These are phyloP conservation scores for Gossypium trilobum DNA, from an alignment of 441 rosid genomes.

Conservation along the genomic window DNA sequence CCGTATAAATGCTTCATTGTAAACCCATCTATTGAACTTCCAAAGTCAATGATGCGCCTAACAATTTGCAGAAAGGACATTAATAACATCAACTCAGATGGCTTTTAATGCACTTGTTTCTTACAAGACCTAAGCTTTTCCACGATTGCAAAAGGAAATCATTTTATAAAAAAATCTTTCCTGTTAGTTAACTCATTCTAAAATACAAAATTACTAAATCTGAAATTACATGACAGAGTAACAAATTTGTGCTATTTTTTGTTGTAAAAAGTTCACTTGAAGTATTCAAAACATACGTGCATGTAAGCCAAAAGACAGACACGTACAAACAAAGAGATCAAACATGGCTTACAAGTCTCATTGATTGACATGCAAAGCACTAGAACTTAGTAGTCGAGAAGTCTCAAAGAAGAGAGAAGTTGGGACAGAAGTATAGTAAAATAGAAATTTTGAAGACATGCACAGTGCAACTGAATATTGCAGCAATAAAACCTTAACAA, in stretches of 20 bases:
- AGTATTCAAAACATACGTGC: background rate
- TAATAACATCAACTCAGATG: background rate
- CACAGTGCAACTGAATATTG: background rate
- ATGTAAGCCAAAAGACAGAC: background rate
- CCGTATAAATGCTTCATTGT: constrained; percentile 78
- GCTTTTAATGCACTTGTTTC: background rate
- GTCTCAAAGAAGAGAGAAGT: background rate
- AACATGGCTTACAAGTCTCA: background rate
- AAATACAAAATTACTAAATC: background rate
- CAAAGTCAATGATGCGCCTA: constrained; percentile 97
- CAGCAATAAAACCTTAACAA: background rate
- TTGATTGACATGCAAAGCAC: background rate
- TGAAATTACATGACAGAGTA: background rate
- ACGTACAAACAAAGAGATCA: background rate
- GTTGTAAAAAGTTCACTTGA: background rate
- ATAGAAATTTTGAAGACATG: background rate
- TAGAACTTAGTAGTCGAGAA: background rate
- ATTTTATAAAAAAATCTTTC: background rate
- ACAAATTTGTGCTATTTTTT: background rate
- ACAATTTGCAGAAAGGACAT: constrained; percentile 17
- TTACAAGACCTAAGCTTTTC: background rate
- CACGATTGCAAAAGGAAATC: background rate
- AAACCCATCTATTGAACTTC: constrained; percentile 86
- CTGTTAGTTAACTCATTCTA: background rate
- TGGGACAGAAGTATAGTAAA: background rate